Evolutionary conservation across 306 rosid genomes (phyloP).

Genomic region (Pterocarpus santalinus): DNA sequence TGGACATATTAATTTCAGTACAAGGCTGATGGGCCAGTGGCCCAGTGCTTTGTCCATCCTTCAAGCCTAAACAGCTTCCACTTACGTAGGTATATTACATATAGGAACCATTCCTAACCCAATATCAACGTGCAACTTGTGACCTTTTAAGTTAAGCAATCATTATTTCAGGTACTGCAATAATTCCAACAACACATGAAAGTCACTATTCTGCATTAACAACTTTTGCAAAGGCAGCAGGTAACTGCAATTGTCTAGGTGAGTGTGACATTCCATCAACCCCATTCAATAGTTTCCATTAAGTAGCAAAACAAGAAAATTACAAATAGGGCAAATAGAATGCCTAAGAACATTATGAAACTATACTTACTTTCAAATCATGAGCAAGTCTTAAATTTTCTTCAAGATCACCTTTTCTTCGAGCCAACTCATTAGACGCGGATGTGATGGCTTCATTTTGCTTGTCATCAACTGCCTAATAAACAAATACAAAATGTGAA

Average conservation of each 20-base stretch:
- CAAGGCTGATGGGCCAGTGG: neutral
- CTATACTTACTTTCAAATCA: conserved; percentile 76
- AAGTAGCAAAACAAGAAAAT: conserved; percentile 16
- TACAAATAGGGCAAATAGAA: conserved; percentile 31
- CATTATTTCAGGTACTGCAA: neutral
- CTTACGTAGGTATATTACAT: neutral
- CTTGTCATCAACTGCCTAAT: conserved; percentile 87
- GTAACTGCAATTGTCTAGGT: conserved; percentile 3
- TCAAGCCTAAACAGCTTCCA: conserved; percentile 4
- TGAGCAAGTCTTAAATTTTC: conserved; percentile 81
- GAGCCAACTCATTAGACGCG: conserved; percentile 80
- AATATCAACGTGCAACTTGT: neutral
- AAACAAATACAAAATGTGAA: conserved; percentile 25
- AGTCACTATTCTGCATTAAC: too few relatives aligned
- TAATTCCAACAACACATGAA: too few relatives aligned
- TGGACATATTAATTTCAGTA: conserved; percentile 11
- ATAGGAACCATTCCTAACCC: neutral
- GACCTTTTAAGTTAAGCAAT: conserved; percentile 12
- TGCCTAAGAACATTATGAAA: conserved; percentile 20
- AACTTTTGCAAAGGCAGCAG: too few relatives aligned
- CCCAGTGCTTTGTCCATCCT: neutral
- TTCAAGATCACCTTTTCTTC: conserved; percentile 90
- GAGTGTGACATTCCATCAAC: conserved; percentile 4
- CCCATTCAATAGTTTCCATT: neutral
- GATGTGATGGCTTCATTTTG: conserved; percentile 83